Conservation (phyloP, 1,284 basidiomycete genomes). For the Cerioporus squamosus region DNA sequence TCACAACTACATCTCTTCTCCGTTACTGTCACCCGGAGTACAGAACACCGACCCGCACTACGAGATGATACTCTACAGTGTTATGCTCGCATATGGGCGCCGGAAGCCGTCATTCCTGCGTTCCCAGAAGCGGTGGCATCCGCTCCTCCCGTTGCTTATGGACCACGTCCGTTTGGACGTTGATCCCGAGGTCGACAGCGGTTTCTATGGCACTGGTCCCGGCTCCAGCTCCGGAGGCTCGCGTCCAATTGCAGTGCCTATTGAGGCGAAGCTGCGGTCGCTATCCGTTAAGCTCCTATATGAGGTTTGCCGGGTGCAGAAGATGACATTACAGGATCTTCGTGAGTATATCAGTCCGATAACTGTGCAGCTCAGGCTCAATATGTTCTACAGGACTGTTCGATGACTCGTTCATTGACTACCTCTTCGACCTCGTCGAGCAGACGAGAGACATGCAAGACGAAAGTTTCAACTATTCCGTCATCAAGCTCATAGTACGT, state of each 20-base stretch:
- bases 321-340: constrained; percentile 74
- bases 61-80: constrained; percentile 80
- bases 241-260: constrained; percentile 59
- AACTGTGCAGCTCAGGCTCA: neutral
- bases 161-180: constrained; percentile 76
- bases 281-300: constrained; percentile 82
- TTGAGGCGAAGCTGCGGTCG: constrained; percentile 79
- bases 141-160: constrained; percentile 82
- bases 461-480: constrained; percentile 91
- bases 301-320: constrained; percentile 90
- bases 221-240: constrained; percentile 32
- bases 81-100: constrained; percentile 79
- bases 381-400: constrained; percentile 63
- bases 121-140: constrained; percentile 81
- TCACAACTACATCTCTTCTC: too few species aligned
- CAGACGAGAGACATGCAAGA: constrained; percentile 87
- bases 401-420: constrained; percentile 84
- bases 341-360: constrained; percentile 49
- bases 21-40: neutral
- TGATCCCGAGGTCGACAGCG: constrained; percentile 67
- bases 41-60: constrained; percentile 90
- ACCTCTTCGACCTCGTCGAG: constrained; percentile 94
- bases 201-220: constrained; percentile 47
- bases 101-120: constrained; percentile 74
- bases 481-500: constrained; percentile 90